Percentiles rank a stretch among this genome's conserved stretches.
phyloP scores from a whole-genome alignment of 257 asterid species.

The Avicennia marina region DNA sequence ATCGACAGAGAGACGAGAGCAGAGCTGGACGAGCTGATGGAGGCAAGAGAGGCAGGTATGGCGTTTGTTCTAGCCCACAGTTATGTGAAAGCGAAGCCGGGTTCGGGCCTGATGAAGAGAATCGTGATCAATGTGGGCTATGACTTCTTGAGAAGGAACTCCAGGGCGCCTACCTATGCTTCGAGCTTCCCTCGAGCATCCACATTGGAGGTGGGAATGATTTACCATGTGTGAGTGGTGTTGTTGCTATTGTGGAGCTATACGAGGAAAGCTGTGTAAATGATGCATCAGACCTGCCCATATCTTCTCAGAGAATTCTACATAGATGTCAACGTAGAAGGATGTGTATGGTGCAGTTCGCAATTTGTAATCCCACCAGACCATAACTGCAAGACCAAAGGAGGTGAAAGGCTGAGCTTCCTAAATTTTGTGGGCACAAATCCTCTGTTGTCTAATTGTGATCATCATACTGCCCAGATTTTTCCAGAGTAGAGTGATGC shows the following conservation, averaged over 20 bases:
- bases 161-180: slow-evolving; percentile 71
- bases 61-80: slow-evolving; percentile 80
- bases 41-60: slow-evolving; percentile 91
- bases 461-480: too few species aligned
- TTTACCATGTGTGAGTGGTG: slow-evolving; percentile 68
- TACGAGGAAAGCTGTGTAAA: slow-evolving; percentile 5
- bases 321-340: not conserved
- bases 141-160: slow-evolving; percentile 82
- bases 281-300: not conserved
- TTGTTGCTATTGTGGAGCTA: slow-evolving; percentile 1
- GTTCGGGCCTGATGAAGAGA: slow-evolving; percentile 68
- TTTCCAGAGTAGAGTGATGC: too few species aligned
- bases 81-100: slow-evolving; percentile 75
- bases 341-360: too few species aligned
- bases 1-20: slow-evolving; percentile 33
- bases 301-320: not conserved
- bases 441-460: too few species aligned
- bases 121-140: slow-evolving; percentile 58
- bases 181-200: slow-evolving; percentile 81
- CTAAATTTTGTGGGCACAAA: too few species aligned
- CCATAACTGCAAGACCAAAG: too few species aligned
- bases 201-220: slow-evolving; percentile 91
- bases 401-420: too few species aligned
- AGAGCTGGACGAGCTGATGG: slow-evolving; percentile 69
- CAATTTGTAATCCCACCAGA: too few species aligned